Base-by-base conservation (phyloP, 768 basidiomycete species). In the Lactarius vividus region DNA sequence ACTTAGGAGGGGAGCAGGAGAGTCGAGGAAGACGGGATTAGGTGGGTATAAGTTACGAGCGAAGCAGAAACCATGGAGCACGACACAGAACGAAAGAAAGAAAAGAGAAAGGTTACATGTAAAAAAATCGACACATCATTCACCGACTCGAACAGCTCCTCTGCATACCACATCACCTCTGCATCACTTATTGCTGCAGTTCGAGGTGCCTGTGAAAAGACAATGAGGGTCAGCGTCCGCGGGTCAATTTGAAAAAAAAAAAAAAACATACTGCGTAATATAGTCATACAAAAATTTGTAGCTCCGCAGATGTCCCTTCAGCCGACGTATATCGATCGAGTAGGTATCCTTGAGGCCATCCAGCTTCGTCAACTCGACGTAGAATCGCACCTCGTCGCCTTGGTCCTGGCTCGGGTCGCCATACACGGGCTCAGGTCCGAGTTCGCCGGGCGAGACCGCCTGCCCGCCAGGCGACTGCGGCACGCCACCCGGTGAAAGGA, bases 371-470 rank as follows among this genome's bases (percentile, higher is more conserved):
- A 99, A 78, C 79, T 99, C 97, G 68, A 98, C 90, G 15, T 88
- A 92, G 81, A 98, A 98, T 71, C 92, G 87, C 71, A 99, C 94
- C 85, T 98, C 97, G 71, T 96, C 96, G 35, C 94, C 94, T 23
- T 86, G 85, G 73, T 98, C 97, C 71, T 91, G 85, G 4, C 81
- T 74, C n/a, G 79, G 71, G 63, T 92, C 92, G 16, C 96, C 96
- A 72, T 96, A 98, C 26, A 88, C 73, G 26, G 87, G 78, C 62
- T 88, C 84, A n/a, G 72, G 70, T 59, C 77, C 77, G n/a, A 79
- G 42, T 9, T 75, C 70, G n/a, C 74, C 68, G 4, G 71, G 63
- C 28, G 61, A 67, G 37, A 68, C 65, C 13, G 53, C 67, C 60
- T 18, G 73, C 59, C 15, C 66, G 49, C 59, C 72, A 63, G 18